Evolutionary conservation across 2,329 filamentous ascomycete species (phyloP).

Genomic region (Harringtonia lauricola): DNA sequence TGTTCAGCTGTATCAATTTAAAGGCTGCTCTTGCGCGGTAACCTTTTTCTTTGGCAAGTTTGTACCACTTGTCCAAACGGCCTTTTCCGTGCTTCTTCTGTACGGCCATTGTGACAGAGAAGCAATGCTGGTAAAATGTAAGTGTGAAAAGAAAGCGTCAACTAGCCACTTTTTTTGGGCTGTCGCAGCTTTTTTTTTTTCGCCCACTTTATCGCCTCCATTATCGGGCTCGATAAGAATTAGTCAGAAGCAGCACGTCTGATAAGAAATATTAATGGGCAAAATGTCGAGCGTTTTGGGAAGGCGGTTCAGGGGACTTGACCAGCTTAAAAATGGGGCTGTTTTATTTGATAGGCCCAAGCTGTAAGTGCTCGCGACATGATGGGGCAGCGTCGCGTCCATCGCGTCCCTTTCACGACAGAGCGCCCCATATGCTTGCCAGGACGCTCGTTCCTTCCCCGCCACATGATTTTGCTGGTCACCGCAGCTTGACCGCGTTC

Average conservation of each 20-base stretch:
- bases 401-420: slow-evolving; percentile 9
- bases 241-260: slow-evolving; percentile 3
- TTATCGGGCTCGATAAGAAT: slow-evolving; percentile 3
- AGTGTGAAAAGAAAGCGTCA: too few relatives aligned
- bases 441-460: slow-evolving; percentile 10
- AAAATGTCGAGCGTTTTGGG: background rate
- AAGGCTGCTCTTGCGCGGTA: slow-evolving; percentile 93
- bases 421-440: slow-evolving; percentile 5
- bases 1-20: slow-evolving; percentile 96
- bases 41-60: slow-evolving; percentile 95
- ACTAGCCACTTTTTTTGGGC: too few relatives aligned
- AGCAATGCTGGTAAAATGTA: background rate
- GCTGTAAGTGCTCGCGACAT: slow-evolving; percentile 9
- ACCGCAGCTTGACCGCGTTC: slow-evolving; percentile 6
- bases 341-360: slow-evolving; percentile 5
- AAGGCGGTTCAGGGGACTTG: too few relatives aligned
- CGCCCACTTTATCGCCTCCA: slow-evolving; percentile 4
- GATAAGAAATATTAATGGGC: background rate
- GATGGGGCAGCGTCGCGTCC: slow-evolving; percentile 3
- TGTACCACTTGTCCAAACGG: slow-evolving; percentile 98
- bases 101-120: slow-evolving; percentile 62
- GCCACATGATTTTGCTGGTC: slow-evolving; percentile 10
- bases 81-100: slow-evolving; percentile 99
- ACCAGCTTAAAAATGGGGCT: background rate
- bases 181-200: slow-evolving; percentile 2